Evolutionary conservation across 2,329 filamentous ascomycete genomes (phyloP).

Genomic region (Taxawa tesnikishii): DNA sequence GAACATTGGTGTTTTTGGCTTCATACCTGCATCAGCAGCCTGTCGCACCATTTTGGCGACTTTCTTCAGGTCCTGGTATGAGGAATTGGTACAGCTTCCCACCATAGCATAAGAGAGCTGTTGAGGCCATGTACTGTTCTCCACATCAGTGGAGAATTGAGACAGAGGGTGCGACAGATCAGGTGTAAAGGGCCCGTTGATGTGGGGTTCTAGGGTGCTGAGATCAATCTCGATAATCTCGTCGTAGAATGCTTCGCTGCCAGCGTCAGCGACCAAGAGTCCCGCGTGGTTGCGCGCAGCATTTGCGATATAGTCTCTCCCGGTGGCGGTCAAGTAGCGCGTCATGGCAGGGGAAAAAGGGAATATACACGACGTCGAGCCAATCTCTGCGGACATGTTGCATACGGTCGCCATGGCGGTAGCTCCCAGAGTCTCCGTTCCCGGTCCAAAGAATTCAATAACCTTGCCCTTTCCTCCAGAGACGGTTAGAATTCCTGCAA

Average conservation of each 20-base stretch:
- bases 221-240: conserved; percentile 94
- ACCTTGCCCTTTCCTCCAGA: conserved; percentile 95
- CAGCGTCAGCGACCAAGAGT: conserved; percentile 77
- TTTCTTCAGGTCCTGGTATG: conserved; percentile 83
- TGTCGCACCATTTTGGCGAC: conserved; percentile 84
- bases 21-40: conserved; percentile 82
- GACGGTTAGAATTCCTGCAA: conserved; percentile 91
- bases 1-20: conserved; percentile 86
- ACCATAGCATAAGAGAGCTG: conserved; percentile 95
- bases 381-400: conserved; percentile 54
- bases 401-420: conserved; percentile 83
- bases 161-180: conserved; percentile 96
- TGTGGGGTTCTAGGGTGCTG: conserved; percentile 85
- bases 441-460: conserved; percentile 54
- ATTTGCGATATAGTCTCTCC: conserved; percentile 81
- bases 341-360: conserved; percentile 98
- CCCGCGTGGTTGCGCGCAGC: conserved; percentile 74
- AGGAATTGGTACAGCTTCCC: conserved; percentile 94
- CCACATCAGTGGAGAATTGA: conserved; percentile 89
- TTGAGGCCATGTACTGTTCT: conserved; percentile 91
- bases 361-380: conserved; percentile 88
- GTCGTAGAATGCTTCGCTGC: conserved; percentile 85
- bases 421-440: conserved; percentile 59
- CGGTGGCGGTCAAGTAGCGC: conserved; percentile 86
- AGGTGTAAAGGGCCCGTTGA: conserved; percentile 98